phyloP scores from a whole-genome alignment of 2,329 filamentous ascomycete species.

The Pseudocercospora vitis region DNA sequence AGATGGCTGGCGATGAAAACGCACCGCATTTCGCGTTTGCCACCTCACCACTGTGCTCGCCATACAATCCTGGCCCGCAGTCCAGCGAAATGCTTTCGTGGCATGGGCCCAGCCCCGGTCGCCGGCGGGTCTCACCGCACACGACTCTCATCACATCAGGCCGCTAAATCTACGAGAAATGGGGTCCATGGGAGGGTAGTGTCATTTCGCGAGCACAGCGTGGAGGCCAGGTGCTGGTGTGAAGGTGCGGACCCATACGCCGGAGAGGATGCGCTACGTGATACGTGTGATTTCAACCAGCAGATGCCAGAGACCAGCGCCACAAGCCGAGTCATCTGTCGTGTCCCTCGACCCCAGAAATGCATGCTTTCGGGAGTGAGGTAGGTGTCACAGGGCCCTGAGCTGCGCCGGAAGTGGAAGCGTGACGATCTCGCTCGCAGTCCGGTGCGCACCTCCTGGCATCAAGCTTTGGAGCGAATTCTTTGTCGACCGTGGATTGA shows the following conservation, averaged over 20 bases:
- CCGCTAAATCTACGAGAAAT: conserved; percentile 1
- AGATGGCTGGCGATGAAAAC: background rate
- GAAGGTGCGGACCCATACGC: background rate
- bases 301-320: background rate
- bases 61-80: background rate
- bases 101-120: conserved; percentile 1
- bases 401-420: conserved; percentile 8
- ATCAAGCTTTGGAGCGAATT: conserved; percentile 16
- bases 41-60: background rate
- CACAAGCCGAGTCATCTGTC: conserved; percentile 13
- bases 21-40: conserved; percentile 1
- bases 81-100: background rate
- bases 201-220: conserved; percentile 7
- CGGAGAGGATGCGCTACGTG: conserved; percentile 1
- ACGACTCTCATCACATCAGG: conserved; percentile 2
- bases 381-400: conserved; percentile 18
- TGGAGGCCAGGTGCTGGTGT: conserved; percentile 6
- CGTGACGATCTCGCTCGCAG: conserved; percentile 20
- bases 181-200: background rate
- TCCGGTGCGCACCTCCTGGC: conserved; percentile 16
- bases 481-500: conserved; percentile 17
- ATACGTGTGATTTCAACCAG: conserved; percentile 8
- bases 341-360: conserved; percentile 1
- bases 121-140: background rate
- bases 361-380: too few relatives aligned